These are phyloP conservation scores for Flaveria robusta DNA, from an alignment of 129 eudicot genomes.

Conservation along the genomic window DNA sequence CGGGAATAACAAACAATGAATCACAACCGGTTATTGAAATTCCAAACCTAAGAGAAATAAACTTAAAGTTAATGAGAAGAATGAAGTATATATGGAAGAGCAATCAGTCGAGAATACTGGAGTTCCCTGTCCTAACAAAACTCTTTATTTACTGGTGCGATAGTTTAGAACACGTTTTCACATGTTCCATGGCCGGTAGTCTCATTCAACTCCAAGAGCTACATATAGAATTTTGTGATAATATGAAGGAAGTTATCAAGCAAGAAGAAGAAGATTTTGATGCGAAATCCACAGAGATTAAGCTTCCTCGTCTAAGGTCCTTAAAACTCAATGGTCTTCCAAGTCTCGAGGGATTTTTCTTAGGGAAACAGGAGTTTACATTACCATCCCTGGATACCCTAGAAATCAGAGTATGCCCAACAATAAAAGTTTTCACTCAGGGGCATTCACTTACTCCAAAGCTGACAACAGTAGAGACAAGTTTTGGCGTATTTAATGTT, in stretches of 20 bases:
- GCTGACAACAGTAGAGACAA: not conserved
- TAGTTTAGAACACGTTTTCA: not conserved
- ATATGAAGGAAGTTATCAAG: not conserved
- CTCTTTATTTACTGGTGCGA: not conserved
- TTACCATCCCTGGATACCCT: not conserved
- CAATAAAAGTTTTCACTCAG: not conserved
- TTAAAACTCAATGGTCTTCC: not conserved
- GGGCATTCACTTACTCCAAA: not conserved
- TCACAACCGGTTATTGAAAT: not conserved
- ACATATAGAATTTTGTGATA: not conserved
- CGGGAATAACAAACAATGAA: not conserved
- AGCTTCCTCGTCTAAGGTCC: not conserved
- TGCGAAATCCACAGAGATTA: not conserved
- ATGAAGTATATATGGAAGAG: constrained; percentile 1
- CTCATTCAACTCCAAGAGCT: not conserved
- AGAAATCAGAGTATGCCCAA: not conserved
- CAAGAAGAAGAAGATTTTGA: not conserved
- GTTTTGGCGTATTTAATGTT: not conserved
- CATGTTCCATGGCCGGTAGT: not conserved
- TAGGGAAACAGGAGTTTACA: not conserved
- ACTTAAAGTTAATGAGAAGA: not conserved
- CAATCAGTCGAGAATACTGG: not conserved
- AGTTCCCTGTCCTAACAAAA: not conserved
- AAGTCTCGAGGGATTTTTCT: not conserved
- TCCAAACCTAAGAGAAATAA: not conserved